Percentiles rank a stretch among this genome's conserved stretches.
Evolutionary conservation across 1,284 basidiomycete genomes (phyloP).

Genomic region (Boletus semigastroideus): DNA sequence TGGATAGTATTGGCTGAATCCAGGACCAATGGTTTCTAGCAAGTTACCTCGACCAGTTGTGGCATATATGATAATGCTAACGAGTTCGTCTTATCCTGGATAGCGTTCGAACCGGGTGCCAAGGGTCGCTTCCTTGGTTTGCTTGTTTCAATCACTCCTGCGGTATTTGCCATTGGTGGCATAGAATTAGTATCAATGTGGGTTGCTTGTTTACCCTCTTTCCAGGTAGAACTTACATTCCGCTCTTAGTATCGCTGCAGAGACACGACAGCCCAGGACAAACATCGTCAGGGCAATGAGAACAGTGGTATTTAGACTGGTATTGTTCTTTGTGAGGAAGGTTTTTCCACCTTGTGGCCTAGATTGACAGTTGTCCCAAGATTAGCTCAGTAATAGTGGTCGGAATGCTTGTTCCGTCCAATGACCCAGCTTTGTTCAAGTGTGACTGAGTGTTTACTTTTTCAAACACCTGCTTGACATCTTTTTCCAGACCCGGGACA

Average conservation of each 20-base stretch:
- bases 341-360: background rate
- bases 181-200: slow-evolving; percentile 82
- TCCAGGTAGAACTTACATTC: background rate
- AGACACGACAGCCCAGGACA: slow-evolving; percentile 72
- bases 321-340: slow-evolving; percentile 65
- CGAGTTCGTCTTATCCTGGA: slow-evolving; percentile 40
- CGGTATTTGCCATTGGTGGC: slow-evolving; percentile 82
- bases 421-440: slow-evolving; percentile 59
- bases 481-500: slow-evolving; percentile 37
- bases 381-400: slow-evolving; percentile 73
- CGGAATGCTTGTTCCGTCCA: slow-evolving; percentile 78
- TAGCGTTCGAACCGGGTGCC: slow-evolving; percentile 33
- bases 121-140: slow-evolving; percentile 60
- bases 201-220: slow-evolving; percentile 24
- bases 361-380: slow-evolving; percentile 32
- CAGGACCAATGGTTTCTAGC: slow-evolving; percentile 26
- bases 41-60: slow-evolving; percentile 2
- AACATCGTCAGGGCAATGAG: slow-evolving; percentile 81
- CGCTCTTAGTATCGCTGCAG: slow-evolving; percentile 61
- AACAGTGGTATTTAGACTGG: slow-evolving; percentile 77
- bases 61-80: slow-evolving; percentile 31
- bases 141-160: slow-evolving; percentile 68
- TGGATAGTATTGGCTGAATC: slow-evolving; percentile 22
- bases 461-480: slow-evolving; percentile 9
- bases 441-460: slow-evolving; percentile 22